phyloP scores from a whole-genome alignment of 768 basidiomycete genomes.

The Termitomyces sp. region DNA sequence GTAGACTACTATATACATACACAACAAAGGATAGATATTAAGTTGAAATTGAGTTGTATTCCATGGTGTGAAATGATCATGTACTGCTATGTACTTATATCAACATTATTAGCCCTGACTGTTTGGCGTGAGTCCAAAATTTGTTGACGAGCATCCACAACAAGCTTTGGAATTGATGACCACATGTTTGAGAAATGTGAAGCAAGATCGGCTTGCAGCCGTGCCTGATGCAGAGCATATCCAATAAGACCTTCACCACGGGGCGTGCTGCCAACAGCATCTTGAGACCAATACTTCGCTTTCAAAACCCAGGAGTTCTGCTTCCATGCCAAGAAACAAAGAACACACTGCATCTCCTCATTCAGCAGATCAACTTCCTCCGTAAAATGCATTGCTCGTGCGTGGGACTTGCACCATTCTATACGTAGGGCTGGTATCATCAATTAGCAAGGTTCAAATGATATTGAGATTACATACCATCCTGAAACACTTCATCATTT shows the following conservation, averaged over 20 bases:
- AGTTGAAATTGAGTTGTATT: no score
- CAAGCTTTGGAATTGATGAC: not conserved
- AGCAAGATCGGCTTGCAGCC: not conserved
- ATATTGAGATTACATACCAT: not conserved
- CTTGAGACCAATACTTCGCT: not conserved
- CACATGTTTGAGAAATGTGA: not conserved
- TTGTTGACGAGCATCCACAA: not conserved
- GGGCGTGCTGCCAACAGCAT: not conserved
- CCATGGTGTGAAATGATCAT: not conserved
- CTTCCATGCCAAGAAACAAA: slow-evolving; percentile 19
- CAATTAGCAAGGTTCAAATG: no score
- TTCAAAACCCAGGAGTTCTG: not conserved
- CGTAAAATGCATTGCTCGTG: not conserved
- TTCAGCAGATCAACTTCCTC: slow-evolving; percentile 25
- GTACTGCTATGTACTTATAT: not conserved
- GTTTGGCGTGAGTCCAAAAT: not conserved
- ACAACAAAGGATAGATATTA: no score
- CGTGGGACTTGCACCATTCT: slow-evolving; percentile 26
- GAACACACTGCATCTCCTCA: slow-evolving; percentile 27
- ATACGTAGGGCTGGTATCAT: slow-evolving; percentile 12
- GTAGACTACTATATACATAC: no score
- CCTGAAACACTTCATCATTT: not conserved
- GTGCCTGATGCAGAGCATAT: not conserved
- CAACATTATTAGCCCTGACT: not conserved
- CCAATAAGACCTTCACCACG: not conserved